Conservation (phyloP, 2,329 filamentous ascomycete species). For the Fusarium sp. region DNA sequence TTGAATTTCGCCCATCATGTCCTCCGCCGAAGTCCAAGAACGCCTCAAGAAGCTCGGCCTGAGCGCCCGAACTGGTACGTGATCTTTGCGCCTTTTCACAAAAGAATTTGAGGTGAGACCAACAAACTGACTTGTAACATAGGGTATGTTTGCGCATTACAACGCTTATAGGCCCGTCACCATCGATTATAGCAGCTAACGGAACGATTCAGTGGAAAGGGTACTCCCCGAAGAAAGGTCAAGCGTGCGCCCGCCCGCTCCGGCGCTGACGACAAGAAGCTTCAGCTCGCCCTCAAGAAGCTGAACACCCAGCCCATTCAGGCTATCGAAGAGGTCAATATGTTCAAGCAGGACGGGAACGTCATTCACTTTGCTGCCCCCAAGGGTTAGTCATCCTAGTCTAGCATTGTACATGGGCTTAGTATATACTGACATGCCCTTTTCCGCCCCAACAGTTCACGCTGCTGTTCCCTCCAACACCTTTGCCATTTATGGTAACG, state of each 20-base stretch:
- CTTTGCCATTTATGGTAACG: constrained; percentile 98
- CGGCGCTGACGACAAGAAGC: constrained; percentile 99
- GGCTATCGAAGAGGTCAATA: constrained; percentile 99
- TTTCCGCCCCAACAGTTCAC: constrained; percentile 74
- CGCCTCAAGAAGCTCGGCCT: constrained; percentile 70
- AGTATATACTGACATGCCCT: constrained; percentile 38
- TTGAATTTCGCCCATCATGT: constrained; percentile 59
- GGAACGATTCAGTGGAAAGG: constrained; percentile 79
- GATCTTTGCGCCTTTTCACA: constrained; percentile 19
- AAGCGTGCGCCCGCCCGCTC: constrained; percentile 97
- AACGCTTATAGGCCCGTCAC: constrained; percentile 24
- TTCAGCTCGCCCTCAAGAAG: constrained; percentile 97
- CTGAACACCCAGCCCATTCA: constrained; percentile 99
- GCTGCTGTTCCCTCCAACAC: constrained; percentile 98
- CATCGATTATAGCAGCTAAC: constrained; percentile 48
- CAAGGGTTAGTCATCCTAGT: constrained; percentile 77
- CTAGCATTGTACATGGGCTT: constrained; percentile 31
- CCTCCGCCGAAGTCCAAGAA: constrained; percentile 64
- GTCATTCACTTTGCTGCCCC: constrained; percentile 99
- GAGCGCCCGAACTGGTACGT: constrained; percentile 75
- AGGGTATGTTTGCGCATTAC: constrained; percentile 54
- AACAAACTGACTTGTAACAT: constrained; percentile 32
- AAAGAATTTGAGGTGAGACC: not conserved
- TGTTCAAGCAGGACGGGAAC: constrained; percentile 99
- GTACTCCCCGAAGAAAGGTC: constrained; percentile 95